These are phyloP conservation scores for Pistacia integerrima DNA, from an alignment of 345 rosid species.

Conservation along the genomic window DNA sequence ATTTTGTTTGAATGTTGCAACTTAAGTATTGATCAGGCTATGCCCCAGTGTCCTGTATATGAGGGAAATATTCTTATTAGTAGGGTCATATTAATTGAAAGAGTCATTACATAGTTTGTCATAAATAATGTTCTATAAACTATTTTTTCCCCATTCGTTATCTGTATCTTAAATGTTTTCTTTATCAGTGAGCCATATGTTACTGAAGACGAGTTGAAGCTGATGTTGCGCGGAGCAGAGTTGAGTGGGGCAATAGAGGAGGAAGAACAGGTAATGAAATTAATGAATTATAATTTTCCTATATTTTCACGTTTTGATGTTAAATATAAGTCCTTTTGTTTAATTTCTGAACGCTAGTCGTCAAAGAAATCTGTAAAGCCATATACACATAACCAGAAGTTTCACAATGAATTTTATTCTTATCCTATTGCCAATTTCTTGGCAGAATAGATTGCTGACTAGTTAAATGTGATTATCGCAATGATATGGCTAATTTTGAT, in stretches of 20 bases:
- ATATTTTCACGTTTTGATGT: neutral
- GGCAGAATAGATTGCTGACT: too few relatives aligned
- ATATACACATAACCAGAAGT: too few relatives aligned
- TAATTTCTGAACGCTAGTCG: too few relatives aligned
- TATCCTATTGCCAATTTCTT: too few relatives aligned
- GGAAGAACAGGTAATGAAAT: slow-evolving; percentile 83
- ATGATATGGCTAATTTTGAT: too few relatives aligned
- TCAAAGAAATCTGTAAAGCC: too few relatives aligned
- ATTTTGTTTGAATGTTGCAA: neutral
- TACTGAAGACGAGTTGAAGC: slow-evolving; percentile 94
- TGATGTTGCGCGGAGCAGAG: slow-evolving; percentile 98
- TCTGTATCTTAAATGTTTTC: neutral
- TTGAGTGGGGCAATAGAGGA: slow-evolving; percentile 99
- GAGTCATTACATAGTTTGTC: neutral
- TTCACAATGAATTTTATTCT: too few relatives aligned
- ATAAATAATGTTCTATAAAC: neutral
- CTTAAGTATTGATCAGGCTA: neutral
- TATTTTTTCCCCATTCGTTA: slow-evolving; percentile 7
- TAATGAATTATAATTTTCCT: neutral
- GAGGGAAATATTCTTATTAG: neutral
- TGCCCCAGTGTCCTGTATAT: neutral
- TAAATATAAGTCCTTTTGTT: neutral
- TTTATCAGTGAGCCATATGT: slow-evolving; percentile 83
- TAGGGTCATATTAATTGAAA: too few relatives aligned
- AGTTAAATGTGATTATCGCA: too few relatives aligned